phyloP scores from a whole-genome alignment of 805 yeast genomes.

The Yarrowia osloensis region DNA sequence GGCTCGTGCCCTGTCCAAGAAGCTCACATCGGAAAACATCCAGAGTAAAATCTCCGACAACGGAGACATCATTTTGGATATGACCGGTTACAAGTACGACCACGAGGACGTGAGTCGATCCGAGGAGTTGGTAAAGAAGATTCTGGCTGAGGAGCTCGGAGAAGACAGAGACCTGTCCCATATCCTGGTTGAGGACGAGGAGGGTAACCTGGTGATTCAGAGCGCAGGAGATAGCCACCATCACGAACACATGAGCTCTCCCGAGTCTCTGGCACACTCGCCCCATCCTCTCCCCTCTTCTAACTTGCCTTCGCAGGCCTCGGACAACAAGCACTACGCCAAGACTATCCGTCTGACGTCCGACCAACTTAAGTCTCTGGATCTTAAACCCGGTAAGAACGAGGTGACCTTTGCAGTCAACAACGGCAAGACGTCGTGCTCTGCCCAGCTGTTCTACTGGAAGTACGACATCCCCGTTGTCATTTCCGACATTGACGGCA shows the following conservation, averaged over 20 bases:
- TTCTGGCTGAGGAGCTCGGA: constrained; percentile 72
- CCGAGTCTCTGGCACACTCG: constrained; percentile 32
- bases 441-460: constrained; percentile 81
- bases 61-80: constrained; percentile 88
- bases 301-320: constrained; percentile 32
- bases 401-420: constrained; percentile 76
- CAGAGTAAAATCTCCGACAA: constrained; percentile 85
- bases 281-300: constrained; percentile 5
- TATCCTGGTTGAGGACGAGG: constrained; percentile 40
- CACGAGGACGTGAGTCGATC: constrained; percentile 73
- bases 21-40: constrained; percentile 64
- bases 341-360: constrained; percentile 89
- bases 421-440: constrained; percentile 75
- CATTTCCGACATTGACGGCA: constrained; percentile 96
- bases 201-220: constrained; percentile 43
- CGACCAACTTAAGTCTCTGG: constrained; percentile 76
- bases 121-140: constrained; percentile 70
- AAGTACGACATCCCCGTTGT: constrained; percentile 82
- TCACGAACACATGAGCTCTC: constrained; percentile 19
- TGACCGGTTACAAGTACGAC: constrained; percentile 93
- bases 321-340: constrained; percentile 52
- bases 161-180: constrained; percentile 40
- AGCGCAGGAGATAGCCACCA: constrained; percentile 32
- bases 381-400: constrained; percentile 77
- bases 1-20: constrained; percentile 64